These are phyloP conservation scores for Saturnispora gosingensis DNA, from an alignment of 805 yeast genomes.

Conservation along the genomic window DNA sequence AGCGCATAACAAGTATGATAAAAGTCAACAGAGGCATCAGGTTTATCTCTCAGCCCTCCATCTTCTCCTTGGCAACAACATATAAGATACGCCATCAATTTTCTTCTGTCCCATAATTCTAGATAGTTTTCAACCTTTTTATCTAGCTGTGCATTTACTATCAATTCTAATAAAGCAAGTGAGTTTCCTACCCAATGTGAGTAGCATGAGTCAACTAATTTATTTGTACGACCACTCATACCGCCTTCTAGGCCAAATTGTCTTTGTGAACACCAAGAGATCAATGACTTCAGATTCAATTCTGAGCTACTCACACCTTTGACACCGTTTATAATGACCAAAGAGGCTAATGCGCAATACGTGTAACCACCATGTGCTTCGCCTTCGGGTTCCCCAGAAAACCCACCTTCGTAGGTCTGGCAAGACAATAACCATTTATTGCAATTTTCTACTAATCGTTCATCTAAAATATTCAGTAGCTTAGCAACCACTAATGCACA, in stretches of 20 bases:
- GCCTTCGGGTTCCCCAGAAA: slow-evolving; percentile 70
- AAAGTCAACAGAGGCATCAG: slow-evolving; percentile 69
- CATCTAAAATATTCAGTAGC: slow-evolving; percentile 52
- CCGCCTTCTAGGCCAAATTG: slow-evolving; percentile 80
- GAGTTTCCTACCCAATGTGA: slow-evolving; percentile 92
- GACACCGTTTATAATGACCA: slow-evolving; percentile 34
- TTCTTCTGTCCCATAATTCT: slow-evolving; percentile 41
- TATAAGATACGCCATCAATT: slow-evolving; percentile 55
- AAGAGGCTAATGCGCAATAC: slow-evolving; percentile 72
- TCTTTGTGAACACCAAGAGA: slow-evolving; percentile 61
- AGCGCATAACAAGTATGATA: slow-evolving; percentile 87
- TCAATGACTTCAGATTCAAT: slow-evolving; percentile 38
- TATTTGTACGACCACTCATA: slow-evolving; percentile 81
- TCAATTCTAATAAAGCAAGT: slow-evolving; percentile 51
- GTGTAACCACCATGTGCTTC: slow-evolving; percentile 99
- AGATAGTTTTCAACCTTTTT: not conserved
- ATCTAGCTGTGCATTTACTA: slow-evolving; percentile 39
- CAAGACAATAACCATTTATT: slow-evolving; percentile 56
- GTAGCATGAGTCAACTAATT: slow-evolving; percentile 93
- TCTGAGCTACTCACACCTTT: slow-evolving; percentile 26
- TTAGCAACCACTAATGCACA: slow-evolving; percentile 74
- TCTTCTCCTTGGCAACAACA: slow-evolving; percentile 61
- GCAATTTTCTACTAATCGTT: slow-evolving; percentile 45
- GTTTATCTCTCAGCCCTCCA: slow-evolving; percentile 78
- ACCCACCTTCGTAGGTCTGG: slow-evolving; percentile 94